These are phyloP conservation scores for Hypoxylon lienhwacheense DNA, from an alignment of 495 filamentous ascomycete species.

Conservation along the genomic window DNA sequence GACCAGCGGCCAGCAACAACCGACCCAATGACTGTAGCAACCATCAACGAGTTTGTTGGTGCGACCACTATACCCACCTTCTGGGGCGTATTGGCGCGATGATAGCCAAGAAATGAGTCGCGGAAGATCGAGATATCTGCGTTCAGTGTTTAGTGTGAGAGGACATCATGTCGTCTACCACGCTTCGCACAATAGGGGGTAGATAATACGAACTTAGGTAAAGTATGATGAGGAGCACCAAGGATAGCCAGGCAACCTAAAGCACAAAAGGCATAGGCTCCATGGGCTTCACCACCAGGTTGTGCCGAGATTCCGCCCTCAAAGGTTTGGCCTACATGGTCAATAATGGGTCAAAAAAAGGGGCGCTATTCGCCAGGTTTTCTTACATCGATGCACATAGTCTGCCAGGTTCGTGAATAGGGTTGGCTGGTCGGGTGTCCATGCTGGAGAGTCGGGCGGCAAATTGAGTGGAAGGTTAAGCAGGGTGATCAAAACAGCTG, in stretches of 20 bases:
- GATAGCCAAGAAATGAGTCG: slow-evolving; percentile 83
- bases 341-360: slow-evolving; percentile 17
- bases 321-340: slow-evolving; percentile 75
- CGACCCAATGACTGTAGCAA: slow-evolving; percentile 97
- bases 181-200: slow-evolving; percentile 5
- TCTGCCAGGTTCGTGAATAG: slow-evolving; percentile 71
- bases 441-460: slow-evolving; percentile 61
- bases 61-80: slow-evolving; percentile 87
- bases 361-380: slow-evolving; percentile 4
- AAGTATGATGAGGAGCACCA: slow-evolving; percentile 69
- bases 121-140: slow-evolving; percentile 75
- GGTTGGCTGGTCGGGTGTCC: slow-evolving; percentile 46
- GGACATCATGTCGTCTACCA: background rate
- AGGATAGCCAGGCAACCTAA: slow-evolving; percentile 83
- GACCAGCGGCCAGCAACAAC: slow-evolving; percentile 87
- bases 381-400: slow-evolving; percentile 80
- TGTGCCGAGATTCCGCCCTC: slow-evolving; percentile 88
- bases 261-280: slow-evolving; percentile 94
- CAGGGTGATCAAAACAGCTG: slow-evolving; percentile 77
- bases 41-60: slow-evolving; percentile 99
- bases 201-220: slow-evolving; percentile 58
- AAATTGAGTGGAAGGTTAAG: slow-evolving; percentile 80
- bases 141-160: slow-evolving; percentile 19
- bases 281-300: slow-evolving; percentile 88
- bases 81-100: slow-evolving; percentile 83